Evolutionary conservation across 345 rosid genomes (phyloP), one percentile per base, ranked within the genome.

Genomic region (Syzygium jambos): DNA sequence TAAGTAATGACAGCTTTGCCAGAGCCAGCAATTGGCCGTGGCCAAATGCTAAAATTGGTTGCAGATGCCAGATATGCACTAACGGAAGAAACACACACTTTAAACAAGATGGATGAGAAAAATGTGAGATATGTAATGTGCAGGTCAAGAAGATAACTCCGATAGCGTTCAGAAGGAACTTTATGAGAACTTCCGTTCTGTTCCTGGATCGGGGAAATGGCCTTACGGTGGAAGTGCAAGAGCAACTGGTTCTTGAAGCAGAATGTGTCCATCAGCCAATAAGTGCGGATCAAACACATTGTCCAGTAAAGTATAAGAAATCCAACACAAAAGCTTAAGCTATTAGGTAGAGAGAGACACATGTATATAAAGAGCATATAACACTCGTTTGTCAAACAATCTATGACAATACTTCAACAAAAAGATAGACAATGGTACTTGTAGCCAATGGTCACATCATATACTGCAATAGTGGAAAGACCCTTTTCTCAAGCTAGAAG

Each of bases 61-160:
- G 98, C 96, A 87, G 94, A 88, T 85, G 93, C 90, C 92, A 96
- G 86, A 88, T 93, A 95, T 90, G 92, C 92, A 90, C 95, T 94
- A 34, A 73, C 92, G 85, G n/a, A 38, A 38, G 41, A 38, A 38
- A 38, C 41, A 38, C 3, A 57, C 63, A 23, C 13, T 57, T 61
- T 27, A 61, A 2, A 12, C 14, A 17, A 61, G 68, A 61, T 61
- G 30, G 68, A 61, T 61, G 68, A 61, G 68, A 61, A 61, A 61
- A 61, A 61, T 29, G 0, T n/a, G 34, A 61, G 14, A 61, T n/a
- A 61, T n/a, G 34, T 61, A 61, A 13, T 12, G 68, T 61, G 68
- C 9, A 61, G 68, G 68, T 27, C 17, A 27, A 61, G 68, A 61
- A 61, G 73, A 61, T 27, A 27, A n/a, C 34, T 61, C 19, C n/a